Evolutionary conservation across 495 filamentous ascomycete species (phyloP).

Genomic region (Gamarada debralockiae): DNA sequence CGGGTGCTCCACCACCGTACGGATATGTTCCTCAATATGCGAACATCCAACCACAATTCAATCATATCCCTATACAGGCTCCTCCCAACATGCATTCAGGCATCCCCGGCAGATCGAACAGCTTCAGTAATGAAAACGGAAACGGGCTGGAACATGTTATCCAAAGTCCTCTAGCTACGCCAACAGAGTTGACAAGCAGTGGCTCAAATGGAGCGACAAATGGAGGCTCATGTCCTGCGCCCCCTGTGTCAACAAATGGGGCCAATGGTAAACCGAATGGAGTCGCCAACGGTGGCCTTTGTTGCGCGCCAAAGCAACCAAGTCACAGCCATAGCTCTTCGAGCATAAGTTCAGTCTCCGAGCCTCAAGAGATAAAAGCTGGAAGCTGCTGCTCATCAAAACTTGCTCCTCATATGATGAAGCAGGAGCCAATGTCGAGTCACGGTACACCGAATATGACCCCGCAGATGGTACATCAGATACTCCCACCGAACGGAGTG

Average conservation of each 20-base stretch:
- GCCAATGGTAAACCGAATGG: not conserved
- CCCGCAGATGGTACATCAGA: slow-evolving; percentile 13
- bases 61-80: slow-evolving; percentile 14
- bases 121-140: not conserved
- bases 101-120: not conserved
- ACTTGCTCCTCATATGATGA: not conserved
- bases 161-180: slow-evolving; percentile 19
- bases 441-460: slow-evolving; percentile 3
- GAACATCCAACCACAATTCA: slow-evolving; percentile 13
- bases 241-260: not conserved
- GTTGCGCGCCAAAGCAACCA: slow-evolving; percentile 21
- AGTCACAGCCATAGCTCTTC: slow-evolving; percentile 19
- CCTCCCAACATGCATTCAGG: slow-evolving; percentile 9
- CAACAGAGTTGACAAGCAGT: slow-evolving; percentile 3
- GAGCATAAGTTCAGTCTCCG: slow-evolving; percentile 13
- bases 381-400: slow-evolving; percentile 22
- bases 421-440: slow-evolving; percentile 12
- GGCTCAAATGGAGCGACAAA: not conserved
- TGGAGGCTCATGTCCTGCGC: slow-evolving; percentile 7
- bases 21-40: slow-evolving; percentile 19
- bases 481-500: slow-evolving; percentile 15
- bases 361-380: slow-evolving; percentile 6
- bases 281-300: slow-evolving; percentile 7
- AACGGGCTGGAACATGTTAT: slow-evolving; percentile 13
- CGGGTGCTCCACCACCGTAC: slow-evolving; percentile 8